A percentile compares a stretch with the other conserved stretches of the same genome.
Conservation (phyloP, 2,329 filamentous ascomycete genomes). For the Hypoxylon sp. region DNA sequence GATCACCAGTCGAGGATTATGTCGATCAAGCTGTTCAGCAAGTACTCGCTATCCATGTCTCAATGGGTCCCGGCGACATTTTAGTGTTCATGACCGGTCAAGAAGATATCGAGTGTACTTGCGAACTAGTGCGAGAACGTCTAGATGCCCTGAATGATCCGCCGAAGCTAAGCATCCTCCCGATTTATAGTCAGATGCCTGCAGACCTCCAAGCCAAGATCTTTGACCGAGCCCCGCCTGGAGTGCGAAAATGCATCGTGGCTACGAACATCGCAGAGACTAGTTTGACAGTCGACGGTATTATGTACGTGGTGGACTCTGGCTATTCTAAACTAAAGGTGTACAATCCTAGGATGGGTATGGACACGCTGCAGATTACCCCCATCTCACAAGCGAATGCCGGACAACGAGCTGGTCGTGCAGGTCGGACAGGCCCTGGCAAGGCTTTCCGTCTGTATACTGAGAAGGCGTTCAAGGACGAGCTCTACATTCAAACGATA, state of each 20-base stretch:
- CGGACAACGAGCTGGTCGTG: slow-evolving; percentile 91
- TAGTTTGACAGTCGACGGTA: slow-evolving; percentile 96
- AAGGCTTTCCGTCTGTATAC: slow-evolving; percentile 96
- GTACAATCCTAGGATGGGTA: slow-evolving; percentile 98
- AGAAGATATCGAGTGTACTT: slow-evolving; percentile 98
- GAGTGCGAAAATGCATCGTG: slow-evolving; percentile 96
- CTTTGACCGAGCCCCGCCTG: slow-evolving; percentile 90
- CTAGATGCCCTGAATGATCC: slow-evolving; percentile 92
- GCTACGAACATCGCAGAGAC: slow-evolving; percentile 99
- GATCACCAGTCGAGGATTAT: slow-evolving; percentile 96
- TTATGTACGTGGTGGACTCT: slow-evolving; percentile 98
- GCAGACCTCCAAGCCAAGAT: slow-evolving; percentile 98
- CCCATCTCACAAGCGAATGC: slow-evolving; percentile 98
- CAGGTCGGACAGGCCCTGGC: slow-evolving; percentile 93
- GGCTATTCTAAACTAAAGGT: slow-evolving; percentile 98
- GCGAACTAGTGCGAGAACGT: slow-evolving; percentile 90
- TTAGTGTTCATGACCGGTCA: slow-evolving; percentile 99
- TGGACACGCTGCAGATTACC: slow-evolving; percentile 98
- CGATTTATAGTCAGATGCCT: slow-evolving; percentile 99
- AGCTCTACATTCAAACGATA: slow-evolving; percentile 96
- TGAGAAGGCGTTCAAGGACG: slow-evolving; percentile 94
- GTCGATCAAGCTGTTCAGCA: slow-evolving; percentile 98
- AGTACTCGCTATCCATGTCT: slow-evolving; percentile 94
- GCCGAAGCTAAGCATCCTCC: slow-evolving; percentile 92
- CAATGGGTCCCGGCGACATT: slow-evolving; percentile 92